phyloP scores from a whole-genome alignment of 306 rosid species.

The Fagus crenata region DNA sequence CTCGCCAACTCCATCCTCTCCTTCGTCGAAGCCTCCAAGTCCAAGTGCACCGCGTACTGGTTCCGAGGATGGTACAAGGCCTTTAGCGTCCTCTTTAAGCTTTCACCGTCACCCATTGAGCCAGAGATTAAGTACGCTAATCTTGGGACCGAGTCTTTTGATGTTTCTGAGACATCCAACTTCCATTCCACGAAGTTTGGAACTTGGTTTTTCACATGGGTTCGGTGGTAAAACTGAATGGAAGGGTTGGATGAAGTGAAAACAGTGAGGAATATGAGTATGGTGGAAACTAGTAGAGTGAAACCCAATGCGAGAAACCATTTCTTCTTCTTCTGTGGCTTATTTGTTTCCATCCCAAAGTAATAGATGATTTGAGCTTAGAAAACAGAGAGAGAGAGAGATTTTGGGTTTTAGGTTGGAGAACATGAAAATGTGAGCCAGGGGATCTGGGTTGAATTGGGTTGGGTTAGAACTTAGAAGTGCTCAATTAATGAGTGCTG shows the following conservation, averaged over 20 bases:
- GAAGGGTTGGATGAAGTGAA: slow-evolving; percentile 35
- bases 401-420: slow-evolving; percentile 1
- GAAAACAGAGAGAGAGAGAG: not conserved
- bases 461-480: slow-evolving; percentile 12
- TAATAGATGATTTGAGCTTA: not conserved
- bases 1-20: slow-evolving; percentile 60
- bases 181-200: slow-evolving; percentile 63
- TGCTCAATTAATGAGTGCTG: slow-evolving; percentile 16
- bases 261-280: slow-evolving; percentile 39
- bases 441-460: slow-evolving; percentile 10
- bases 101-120: slow-evolving; percentile 63
- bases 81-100: slow-evolving; percentile 68
- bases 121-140: slow-evolving; percentile 79
- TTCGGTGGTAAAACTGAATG: slow-evolving; percentile 17
- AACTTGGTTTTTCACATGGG: slow-evolving; percentile 21
- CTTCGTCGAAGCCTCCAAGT: slow-evolving; percentile 58
- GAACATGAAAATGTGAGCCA: not conserved
- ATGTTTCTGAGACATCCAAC: slow-evolving; percentile 33
- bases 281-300: slow-evolving; percentile 35
- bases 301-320: slow-evolving; percentile 49
- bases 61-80: slow-evolving; percentile 73
- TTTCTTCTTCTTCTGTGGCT: slow-evolving; percentile 48
- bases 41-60: slow-evolving; percentile 66
- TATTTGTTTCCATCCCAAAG: slow-evolving; percentile 44
- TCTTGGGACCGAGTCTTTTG: slow-evolving; percentile 47